Evolutionary conservation across 352 stramenopile genomes (phyloP), one percentile per base, ranked within the genome.

Genomic region (Halophytophthora batemanensis): DNA sequence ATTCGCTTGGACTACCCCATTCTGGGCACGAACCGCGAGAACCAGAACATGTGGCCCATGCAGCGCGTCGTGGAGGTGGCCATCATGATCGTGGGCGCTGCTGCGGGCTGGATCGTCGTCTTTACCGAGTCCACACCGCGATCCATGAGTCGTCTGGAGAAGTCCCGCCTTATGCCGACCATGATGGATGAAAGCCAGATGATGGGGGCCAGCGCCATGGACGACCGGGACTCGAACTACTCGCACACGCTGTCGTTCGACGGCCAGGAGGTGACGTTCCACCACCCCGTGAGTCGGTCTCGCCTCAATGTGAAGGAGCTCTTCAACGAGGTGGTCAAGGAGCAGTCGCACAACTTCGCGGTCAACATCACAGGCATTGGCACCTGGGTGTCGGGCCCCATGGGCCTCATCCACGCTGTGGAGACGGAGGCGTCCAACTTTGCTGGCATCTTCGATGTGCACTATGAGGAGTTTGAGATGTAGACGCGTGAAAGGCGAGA

Each of bases 391-490:
- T 93, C 78, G 23, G 82, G 82, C n/a, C 82, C 82, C 10, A 87
- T 88, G 78, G 71, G 66, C 31, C 63, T 93, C 6, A 91, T 92
- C 62, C 78, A 90, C 43, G 70, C 71, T 12, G 77, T 91, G 15
- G 78, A 94, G 59, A 74, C 66, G 3, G 80, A 92, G 56, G 74
- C 79, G 18, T 70, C 71, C 45, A 85, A 72, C 41, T 94, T 87
- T 50, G 82, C 82, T 15, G 82, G 83, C 50, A 91, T 91, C 63
- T 94, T 91, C 53, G 83, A 94, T 70, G 82, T 94, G 33, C 83
- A 94, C 69, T 92, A 77, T 64, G 83, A 94, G 56, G 75, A 90
- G 64, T 94, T 94, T 74, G 80, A 94, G 56, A 87, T 94, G 80
- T 94, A 94, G 66, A 67, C 55, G 48, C 56, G 58, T 38, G 38